Base-by-base conservation (phyloP, 352 stramenopile species). In the Saprolegnia parasitica region DNA sequence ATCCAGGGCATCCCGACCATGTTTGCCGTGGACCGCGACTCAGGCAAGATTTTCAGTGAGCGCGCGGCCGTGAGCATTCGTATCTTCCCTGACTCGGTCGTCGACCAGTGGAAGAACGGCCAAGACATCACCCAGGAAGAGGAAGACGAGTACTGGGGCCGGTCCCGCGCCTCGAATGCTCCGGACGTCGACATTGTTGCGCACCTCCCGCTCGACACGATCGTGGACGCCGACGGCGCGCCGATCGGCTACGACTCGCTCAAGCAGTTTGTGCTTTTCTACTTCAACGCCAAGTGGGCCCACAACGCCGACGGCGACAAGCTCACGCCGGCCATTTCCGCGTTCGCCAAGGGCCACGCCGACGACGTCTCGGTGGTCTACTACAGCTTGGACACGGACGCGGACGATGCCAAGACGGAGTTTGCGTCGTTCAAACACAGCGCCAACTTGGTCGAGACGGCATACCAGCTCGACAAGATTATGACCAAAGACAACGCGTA, bases 401-500 rank as follows among this genome's bases (percentile, higher is more conserved):
- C 18, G 18, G 57, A 65, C n/a, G 57, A 54, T 15, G 32, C n/a
- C 42, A 32, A 49, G 21, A 5, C 24, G 13, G 24, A 52, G 15
- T 18, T 65, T 20, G 13, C 24, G 13, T 32, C 18, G 1, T 65
- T 65, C 42, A 47, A 54, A 32, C 35, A 23, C 20, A 65, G 15
- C 35, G 20, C 13, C 13, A n/a, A 54, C 18, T 49, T 65, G 24
- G 9, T 18, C 42, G 23, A 54, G 42, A 52, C 35, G 4, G 57
- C 57, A 0, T 65, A 65, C 57, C n/a, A 65, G 20, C n/a, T 49
- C 37, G 57, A 65, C 57, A 65, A 65, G 57, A 65, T 56, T 16
- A 65, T 65, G 57, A 65, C 37, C 24, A 65, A 65, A 26, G 57
- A 65, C 35, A 52, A 65, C 24, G 4, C 15, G 15, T n/a, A 32